Percentiles rank a stretch among this genome's conserved stretches.
Evolutionary conservation across 2,329 filamentous ascomycete species (phyloP).

Genomic region (Phyllosticta paracitricarpa): DNA sequence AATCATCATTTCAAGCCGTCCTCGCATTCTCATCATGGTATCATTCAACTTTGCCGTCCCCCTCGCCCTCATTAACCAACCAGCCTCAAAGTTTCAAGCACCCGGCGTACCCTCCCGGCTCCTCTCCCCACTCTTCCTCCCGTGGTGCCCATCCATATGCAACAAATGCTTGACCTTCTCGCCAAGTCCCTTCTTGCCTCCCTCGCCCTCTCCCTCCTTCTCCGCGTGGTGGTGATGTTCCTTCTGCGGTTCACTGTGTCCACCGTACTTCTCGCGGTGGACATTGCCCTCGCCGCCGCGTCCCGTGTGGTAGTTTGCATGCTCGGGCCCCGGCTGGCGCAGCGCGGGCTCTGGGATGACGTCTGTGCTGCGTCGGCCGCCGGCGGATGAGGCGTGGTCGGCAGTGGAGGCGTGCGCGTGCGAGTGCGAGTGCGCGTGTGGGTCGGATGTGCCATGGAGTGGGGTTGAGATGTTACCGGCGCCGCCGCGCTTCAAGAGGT

Average conservation of each 20-base stretch:
- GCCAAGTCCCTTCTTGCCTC: conserved; percentile 16
- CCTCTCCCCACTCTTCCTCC: neutral
- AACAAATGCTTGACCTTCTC: conserved; percentile 29
- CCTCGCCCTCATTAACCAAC: neutral
- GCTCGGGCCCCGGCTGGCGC: conserved; percentile 14
- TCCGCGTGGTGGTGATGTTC: conserved; percentile 3
- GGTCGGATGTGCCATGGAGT: conserved; percentile 1
- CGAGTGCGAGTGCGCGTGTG: neutral
- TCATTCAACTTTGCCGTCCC: no score
- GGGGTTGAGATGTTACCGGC: conserved; percentile 23
- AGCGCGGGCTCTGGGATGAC: conserved; percentile 26
- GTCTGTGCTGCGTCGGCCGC: conserved; percentile 16
- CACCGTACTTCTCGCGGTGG: conserved; percentile 26
- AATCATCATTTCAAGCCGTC: no score
- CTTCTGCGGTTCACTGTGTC: conserved; percentile 18
- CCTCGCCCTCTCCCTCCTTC: neutral
- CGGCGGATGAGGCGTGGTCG: neutral
- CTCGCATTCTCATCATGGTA: no score
- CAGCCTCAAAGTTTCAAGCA: neutral
- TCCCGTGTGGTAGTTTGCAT: conserved; percentile 28
- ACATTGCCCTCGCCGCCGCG: conserved; percentile 28
- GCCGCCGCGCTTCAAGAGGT: conserved; percentile 9
- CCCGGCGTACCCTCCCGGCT: neutral
- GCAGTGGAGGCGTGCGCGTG: neutral
- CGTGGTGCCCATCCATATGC: neutral